These are phyloP conservation scores for Colletotrichum scovillei DNA, from an alignment of 2,329 filamentous ascomycete genomes.

Conservation along the genomic window DNA sequence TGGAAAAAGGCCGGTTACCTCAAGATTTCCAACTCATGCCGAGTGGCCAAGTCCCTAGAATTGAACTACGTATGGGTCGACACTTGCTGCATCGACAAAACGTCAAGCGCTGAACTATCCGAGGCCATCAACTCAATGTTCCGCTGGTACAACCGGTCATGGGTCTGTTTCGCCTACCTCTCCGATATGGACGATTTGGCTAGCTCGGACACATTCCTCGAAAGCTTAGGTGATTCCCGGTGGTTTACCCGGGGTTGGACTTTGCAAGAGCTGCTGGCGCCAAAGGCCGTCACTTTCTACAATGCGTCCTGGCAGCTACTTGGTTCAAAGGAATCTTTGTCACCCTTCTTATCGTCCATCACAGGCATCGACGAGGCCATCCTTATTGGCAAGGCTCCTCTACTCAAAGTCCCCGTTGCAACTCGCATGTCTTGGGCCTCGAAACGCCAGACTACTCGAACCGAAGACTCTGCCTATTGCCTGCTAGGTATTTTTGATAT, in stretches of 20 bases:
- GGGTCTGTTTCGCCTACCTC: neutral
- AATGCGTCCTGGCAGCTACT: neutral
- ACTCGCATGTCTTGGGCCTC: conserved; percentile 44
- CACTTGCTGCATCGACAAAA: conserved; percentile 15
- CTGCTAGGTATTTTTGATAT: conserved; percentile 43
- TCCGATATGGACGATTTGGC: neutral
- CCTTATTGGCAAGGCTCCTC: neutral
- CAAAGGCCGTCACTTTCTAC: neutral
- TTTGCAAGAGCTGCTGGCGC: neutral
- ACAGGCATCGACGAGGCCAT: neutral
- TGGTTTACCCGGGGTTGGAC: conserved; percentile 6
- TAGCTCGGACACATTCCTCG: neutral
- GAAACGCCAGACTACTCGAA: conserved; percentile 36
- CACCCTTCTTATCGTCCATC: neutral
- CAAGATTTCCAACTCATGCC: neutral
- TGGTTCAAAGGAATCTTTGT: neutral
- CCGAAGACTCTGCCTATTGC: conserved; percentile 42
- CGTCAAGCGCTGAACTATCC: neutral
- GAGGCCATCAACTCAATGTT: neutral
- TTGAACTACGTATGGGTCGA: neutral
- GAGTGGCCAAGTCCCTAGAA: neutral
- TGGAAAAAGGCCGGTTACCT: neutral
- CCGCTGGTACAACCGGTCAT: neutral
- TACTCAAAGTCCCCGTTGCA: conserved; percentile 33
- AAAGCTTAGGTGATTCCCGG: neutral